These are phyloP conservation scores for Cystobasidium pallidum DNA, from an alignment of 1,284 basidiomycete species.

Conservation along the genomic window DNA sequence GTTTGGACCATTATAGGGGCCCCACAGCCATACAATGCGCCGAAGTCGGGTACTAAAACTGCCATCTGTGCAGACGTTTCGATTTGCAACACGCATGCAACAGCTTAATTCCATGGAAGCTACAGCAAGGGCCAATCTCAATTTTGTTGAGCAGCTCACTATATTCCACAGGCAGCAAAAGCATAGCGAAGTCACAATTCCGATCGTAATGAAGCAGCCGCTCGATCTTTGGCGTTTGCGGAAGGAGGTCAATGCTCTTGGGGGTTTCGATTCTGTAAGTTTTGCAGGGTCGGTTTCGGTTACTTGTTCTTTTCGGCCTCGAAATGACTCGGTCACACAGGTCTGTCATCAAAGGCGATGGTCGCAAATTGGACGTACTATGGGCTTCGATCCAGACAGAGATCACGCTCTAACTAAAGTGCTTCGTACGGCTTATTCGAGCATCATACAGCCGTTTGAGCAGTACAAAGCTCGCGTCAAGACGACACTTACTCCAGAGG, in stretches of 20 bases:
- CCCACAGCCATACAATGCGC: not conserved
- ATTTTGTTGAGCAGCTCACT: constrained; percentile 95
- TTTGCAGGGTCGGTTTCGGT: no score
- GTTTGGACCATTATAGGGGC: not conserved
- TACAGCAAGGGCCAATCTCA: constrained; percentile 91
- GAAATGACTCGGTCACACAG: constrained; percentile 28
- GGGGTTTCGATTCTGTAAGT: constrained; percentile 78
- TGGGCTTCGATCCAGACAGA: constrained; percentile 51
- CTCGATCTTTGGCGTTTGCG: constrained; percentile 91
- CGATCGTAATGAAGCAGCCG: constrained; percentile 86
- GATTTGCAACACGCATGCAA: constrained; percentile 94
- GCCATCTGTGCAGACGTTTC: constrained; percentile 67
- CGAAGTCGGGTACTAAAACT: not conserved
- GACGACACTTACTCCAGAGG: constrained; percentile 47
- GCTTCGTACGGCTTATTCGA: constrained; percentile 84
- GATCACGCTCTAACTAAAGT: constrained; percentile 77
- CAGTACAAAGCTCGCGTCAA: constrained; percentile 69
- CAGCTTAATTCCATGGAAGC: constrained; percentile 96
- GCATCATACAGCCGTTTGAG: constrained; percentile 92
- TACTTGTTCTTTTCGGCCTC: not conserved
- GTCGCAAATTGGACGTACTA: constrained; percentile 48
- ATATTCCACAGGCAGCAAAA: constrained; percentile 59
- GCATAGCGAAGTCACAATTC: constrained; percentile 83
- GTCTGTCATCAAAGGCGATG: constrained; percentile 50
- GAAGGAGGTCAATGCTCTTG: constrained; percentile 83